These are phyloP conservation scores for Niebla homalea DNA, from an alignment of 495 filamentous ascomycete species.

Conservation along the genomic window DNA sequence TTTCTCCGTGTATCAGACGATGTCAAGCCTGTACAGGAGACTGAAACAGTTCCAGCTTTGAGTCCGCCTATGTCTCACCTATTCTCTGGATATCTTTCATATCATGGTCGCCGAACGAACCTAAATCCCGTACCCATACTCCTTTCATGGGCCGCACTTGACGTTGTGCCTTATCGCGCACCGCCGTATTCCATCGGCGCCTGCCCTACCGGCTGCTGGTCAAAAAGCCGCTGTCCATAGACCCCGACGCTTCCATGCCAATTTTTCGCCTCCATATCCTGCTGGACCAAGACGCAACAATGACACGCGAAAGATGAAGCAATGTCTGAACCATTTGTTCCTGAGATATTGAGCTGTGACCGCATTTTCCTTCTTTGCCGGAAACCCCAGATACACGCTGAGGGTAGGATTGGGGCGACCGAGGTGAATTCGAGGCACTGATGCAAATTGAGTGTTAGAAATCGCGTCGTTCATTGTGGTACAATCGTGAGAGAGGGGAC, in stretches of 20 bases:
- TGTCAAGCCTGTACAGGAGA: no score
- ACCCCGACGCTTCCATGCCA: background rate
- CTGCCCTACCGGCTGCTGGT: background rate
- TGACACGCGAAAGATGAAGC: background rate
- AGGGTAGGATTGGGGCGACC: background rate
- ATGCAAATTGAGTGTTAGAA: background rate
- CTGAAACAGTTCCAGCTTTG: no score
- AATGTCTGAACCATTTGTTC: background rate
- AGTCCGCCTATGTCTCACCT: no score
- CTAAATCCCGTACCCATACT: no score
- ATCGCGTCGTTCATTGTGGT: background rate
- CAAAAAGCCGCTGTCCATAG: background rate
- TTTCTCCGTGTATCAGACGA: no score
- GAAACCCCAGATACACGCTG: background rate
- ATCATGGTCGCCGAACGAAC: no score
- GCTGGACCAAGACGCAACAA: background rate
- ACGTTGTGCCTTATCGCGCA: no score
- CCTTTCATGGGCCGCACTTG: no score
- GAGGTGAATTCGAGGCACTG: background rate
- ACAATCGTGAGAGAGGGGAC: background rate
- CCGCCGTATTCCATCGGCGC: background rate
- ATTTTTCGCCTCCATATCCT: background rate
- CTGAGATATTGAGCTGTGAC: background rate
- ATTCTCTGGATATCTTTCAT: no score
- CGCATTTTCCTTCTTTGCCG: background rate